Percentiles rank a stretch among this genome's conserved stretches.
Conservation (phyloP, 1,284 basidiomycete genomes). For the Microbotryum silenes-acaulis region DNA sequence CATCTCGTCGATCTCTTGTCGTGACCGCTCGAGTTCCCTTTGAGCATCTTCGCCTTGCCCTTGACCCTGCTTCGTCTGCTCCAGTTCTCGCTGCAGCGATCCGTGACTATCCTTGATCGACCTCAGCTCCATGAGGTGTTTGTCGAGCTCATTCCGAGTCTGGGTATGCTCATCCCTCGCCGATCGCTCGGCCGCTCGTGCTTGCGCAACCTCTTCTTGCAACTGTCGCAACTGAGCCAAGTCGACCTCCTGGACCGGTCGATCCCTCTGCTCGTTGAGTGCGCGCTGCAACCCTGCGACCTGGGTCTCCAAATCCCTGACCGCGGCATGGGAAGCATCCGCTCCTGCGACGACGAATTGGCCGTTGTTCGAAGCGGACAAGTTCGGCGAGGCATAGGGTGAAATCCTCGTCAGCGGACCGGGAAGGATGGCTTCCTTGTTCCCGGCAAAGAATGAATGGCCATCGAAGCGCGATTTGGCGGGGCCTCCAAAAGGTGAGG, state of each 20-base stretch:
- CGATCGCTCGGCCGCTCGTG: background rate
- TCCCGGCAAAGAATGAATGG: slow-evolving; percentile 27
- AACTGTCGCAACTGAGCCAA: background rate
- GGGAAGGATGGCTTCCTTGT: slow-evolving; percentile 25
- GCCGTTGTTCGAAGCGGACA: background rate
- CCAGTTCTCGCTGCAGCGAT: background rate
- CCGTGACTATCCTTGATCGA: background rate
- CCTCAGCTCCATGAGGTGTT: background rate
- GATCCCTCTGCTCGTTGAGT: background rate
- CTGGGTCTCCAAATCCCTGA: background rate
- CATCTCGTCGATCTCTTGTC: background rate
- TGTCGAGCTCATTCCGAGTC: slow-evolving; percentile 8
- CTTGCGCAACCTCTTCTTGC: background rate
- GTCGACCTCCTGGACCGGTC: too few relatives aligned
- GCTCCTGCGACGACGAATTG: background rate
- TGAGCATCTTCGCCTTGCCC: background rate
- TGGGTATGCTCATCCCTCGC: too few relatives aligned
- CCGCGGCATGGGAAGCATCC: background rate
- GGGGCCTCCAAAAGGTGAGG: background rate
- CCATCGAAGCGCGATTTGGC: slow-evolving; percentile 20
- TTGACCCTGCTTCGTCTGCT: slow-evolving; percentile 1
- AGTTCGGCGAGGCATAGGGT: background rate
- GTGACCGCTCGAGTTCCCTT: background rate
- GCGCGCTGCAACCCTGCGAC: background rate
- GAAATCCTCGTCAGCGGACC: background rate